phyloP scores from a whole-genome alignment of 768 basidiomycete species.

The Butyriboletus loyo region DNA sequence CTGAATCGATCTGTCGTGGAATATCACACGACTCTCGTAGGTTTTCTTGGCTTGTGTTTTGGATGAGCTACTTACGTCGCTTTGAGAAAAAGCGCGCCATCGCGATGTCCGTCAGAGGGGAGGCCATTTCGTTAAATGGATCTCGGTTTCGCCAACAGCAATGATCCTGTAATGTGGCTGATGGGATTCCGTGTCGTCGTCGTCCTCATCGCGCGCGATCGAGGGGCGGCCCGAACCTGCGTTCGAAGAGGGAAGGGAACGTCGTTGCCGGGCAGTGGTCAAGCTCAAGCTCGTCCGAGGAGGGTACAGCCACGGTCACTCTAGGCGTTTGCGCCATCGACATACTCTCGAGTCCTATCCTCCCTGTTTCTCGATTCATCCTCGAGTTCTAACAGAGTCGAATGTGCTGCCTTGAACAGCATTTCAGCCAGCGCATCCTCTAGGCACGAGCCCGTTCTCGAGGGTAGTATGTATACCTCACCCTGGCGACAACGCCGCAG shows the following conservation, averaged over 20 bases:
- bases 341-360: too few relatives aligned
- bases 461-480: background rate
- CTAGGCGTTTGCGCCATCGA: too few relatives aligned
- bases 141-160: slow-evolving; percentile 42
- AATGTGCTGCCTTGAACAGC: background rate
- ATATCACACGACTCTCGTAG: slow-evolving; percentile 32
- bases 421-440: background rate
- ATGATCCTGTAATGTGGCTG: too few relatives aligned
- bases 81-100: slow-evolving; percentile 40
- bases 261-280: too few relatives aligned
- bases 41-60: slow-evolving; percentile 37
- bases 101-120: slow-evolving; percentile 36
- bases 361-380: background rate
- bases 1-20: slow-evolving; percentile 27
- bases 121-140: slow-evolving; percentile 29
- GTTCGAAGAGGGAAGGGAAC: too few relatives aligned
- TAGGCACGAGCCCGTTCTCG: background rate
- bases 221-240: too few relatives aligned
- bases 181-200: too few relatives aligned
- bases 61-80: slow-evolving; percentile 38
- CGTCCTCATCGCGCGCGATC: too few relatives aligned
- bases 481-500: background rate
- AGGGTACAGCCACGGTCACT: too few relatives aligned
- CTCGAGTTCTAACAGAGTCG: background rate
- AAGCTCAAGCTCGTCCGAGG: too few relatives aligned